Conservation (phyloP, 345 rosid species). For the Physaria fendleri region DNA sequence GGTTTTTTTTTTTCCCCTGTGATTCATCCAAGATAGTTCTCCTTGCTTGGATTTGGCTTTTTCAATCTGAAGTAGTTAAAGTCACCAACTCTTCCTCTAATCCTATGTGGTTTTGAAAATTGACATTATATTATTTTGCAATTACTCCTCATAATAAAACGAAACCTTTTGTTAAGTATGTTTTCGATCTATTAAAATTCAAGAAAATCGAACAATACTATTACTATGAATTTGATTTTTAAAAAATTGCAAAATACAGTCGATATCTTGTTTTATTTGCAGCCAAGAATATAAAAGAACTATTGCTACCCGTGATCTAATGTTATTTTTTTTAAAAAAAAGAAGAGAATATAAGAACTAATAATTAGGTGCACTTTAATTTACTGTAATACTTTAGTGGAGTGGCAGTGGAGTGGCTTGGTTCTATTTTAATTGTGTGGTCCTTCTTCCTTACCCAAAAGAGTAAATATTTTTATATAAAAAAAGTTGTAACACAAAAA, state of each 20-base stretch:
- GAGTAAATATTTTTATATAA: slow-evolving; percentile 28
- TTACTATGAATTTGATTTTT: neutral
- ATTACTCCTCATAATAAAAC: neutral
- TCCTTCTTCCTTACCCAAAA: slow-evolving; percentile 26
- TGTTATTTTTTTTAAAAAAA: too few species aligned
- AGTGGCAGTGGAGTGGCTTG: too few species aligned
- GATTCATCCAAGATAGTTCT: neutral
- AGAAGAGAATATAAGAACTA: neutral
- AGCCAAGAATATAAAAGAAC: too few species aligned
- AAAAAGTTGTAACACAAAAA: too few species aligned
- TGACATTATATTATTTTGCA: neutral
- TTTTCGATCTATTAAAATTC: neutral
- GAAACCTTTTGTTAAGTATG: neutral
- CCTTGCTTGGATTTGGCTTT: neutral
- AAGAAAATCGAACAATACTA: neutral
- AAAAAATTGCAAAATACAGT: neutral
- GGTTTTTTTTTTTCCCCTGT: too few species aligned
- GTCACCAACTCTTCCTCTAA: neutral
- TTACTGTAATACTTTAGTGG: slow-evolving; percentile 33
- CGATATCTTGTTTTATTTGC: too few species aligned
- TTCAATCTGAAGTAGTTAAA: neutral
- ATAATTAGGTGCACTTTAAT: slow-evolving; percentile 28
- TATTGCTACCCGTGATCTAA: too few species aligned
- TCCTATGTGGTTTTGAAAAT: neutral
- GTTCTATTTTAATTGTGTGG: slow-evolving; percentile 17